These are phyloP conservation scores for Candida loeiensis DNA, from an alignment of 805 yeast genomes.

Conservation along the genomic window DNA sequence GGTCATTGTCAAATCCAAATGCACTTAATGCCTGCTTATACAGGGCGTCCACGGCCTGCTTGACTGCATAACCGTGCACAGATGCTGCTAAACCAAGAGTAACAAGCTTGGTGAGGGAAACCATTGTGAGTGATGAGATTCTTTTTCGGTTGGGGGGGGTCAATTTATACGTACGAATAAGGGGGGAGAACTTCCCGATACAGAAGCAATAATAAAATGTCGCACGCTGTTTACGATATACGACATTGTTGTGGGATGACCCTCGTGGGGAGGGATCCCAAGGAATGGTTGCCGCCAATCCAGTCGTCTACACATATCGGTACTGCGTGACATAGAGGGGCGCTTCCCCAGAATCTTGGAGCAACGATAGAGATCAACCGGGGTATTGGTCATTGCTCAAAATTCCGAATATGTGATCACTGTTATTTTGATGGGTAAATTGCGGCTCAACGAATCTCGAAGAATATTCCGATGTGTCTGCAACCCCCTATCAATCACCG, in stretches of 20 bases:
- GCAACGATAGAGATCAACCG: too few species aligned
- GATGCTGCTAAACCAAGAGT: slow-evolving; percentile 12
- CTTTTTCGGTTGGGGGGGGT: neutral
- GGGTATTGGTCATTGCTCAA: too few species aligned
- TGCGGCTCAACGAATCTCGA: too few species aligned
- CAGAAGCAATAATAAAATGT: neutral
- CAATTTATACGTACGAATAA: slow-evolving; percentile 2
- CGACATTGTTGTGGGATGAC: neutral
- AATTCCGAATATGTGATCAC: too few species aligned
- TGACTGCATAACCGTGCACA: slow-evolving; percentile 20
- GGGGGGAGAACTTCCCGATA: neutral
- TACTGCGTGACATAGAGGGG: too few species aligned
- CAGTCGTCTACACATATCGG: too few species aligned
- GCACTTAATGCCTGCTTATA: slow-evolving; percentile 8
- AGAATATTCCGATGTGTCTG: too few species aligned
- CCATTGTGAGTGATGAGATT: slow-evolving; percentile 15
- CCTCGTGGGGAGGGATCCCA: neutral
- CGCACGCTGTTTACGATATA: neutral
- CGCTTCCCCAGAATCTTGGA: too few species aligned
- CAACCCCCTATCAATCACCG: too few species aligned
- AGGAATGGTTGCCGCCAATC: too few species aligned
- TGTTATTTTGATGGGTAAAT: too few species aligned
- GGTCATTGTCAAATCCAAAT: slow-evolving; percentile 3
- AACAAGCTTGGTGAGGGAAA: slow-evolving; percentile 17
- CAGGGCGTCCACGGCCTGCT: slow-evolving; percentile 2